A percentile compares a stretch with the other conserved stretches of the same genome.
Conservation (phyloP, 1,139 yeast species). For the Geotrichum phurueaensis region DNA sequence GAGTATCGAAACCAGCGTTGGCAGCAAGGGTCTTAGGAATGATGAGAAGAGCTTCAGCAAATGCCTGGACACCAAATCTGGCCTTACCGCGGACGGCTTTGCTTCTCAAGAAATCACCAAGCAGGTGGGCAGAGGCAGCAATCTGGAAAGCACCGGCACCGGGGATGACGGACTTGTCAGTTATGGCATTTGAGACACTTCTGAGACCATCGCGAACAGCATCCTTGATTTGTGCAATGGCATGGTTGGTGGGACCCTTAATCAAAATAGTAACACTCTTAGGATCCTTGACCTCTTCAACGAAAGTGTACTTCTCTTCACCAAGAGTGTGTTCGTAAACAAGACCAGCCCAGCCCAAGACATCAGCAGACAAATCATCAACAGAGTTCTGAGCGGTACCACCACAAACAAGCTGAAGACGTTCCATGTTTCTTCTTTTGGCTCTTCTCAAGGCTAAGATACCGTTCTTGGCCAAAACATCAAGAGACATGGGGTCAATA, state of each 20-base stretch:
- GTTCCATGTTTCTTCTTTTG: slow-evolving; percentile 97
- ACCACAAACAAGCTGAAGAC: slow-evolving; percentile 91
- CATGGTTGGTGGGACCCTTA: slow-evolving; percentile 87
- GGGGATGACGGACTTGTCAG: slow-evolving; percentile 80
- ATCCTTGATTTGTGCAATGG: slow-evolving; percentile 87
- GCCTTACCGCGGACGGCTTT: slow-evolving; percentile 73
- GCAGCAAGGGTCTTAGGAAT: slow-evolving; percentile 90
- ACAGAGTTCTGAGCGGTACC: slow-evolving; percentile 98
- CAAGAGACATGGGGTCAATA: slow-evolving; percentile 96
- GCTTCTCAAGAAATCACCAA: slow-evolving; percentile 38
- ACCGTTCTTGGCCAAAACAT: slow-evolving; percentile 85
- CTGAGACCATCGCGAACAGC: slow-evolving; percentile 96
- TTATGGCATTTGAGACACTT: slow-evolving; percentile 85
- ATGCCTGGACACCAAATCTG: slow-evolving; percentile 87
- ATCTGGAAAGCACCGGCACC: slow-evolving; percentile 97
- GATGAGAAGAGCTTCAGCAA: slow-evolving; percentile 82
- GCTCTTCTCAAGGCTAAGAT: slow-evolving; percentile 95
- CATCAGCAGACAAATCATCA: slow-evolving; percentile 78
- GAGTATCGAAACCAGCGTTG: slow-evolving; percentile 89
- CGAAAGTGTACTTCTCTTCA: slow-evolving; percentile 94
- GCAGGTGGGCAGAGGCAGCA: slow-evolving; percentile 66
- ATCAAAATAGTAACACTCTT: slow-evolving; percentile 87
- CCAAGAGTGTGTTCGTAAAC: slow-evolving; percentile 93
- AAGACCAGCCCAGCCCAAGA: slow-evolving; percentile 86
- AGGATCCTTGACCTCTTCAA: slow-evolving; percentile 88